Evolutionary conservation across 176 grass and related monocot species (phyloP).

Genomic region (Dendrocalamus sinicus): DNA sequence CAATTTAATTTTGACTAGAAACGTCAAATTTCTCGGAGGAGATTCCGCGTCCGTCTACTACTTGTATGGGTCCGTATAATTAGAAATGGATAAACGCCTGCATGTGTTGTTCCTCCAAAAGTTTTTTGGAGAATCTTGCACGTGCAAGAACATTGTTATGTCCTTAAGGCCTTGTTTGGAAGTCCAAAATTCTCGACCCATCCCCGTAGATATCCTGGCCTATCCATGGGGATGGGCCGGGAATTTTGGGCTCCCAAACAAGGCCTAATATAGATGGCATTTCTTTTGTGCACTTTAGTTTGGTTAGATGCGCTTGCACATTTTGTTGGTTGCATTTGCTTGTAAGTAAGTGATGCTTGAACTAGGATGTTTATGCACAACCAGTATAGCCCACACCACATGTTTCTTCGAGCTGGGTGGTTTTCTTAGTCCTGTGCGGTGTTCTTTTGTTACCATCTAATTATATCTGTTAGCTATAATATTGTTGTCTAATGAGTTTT

Average conservation of each 20-base stretch:
- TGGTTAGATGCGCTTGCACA: not conserved
- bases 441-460: not conserved
- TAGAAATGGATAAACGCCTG: not conserved
- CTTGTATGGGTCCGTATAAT: not conserved
- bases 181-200: no score
- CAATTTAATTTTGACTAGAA: not conserved
- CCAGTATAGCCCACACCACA: not conserved
- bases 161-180: no score
- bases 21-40: not conserved
- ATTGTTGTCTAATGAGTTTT: constrained; percentile 2
- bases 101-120: not conserved
- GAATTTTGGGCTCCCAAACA: no score
- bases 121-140: not conserved
- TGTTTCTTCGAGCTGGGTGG: not conserved
- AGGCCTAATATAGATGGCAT: not conserved
- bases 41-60: not conserved
- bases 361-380: not conserved
- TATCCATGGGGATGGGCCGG: no score
- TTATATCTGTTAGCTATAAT: constrained; percentile 1
- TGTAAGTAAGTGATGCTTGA: not conserved
- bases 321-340: not conserved
- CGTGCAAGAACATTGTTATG: not conserved
- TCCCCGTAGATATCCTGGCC: no score
- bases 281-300: not conserved
- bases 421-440: not conserved